Percentiles rank a stretch among this genome's conserved stretches.
phyloP scores from a whole-genome alignment of 495 filamentous ascomycete species.

The Hypoxylon crocopeplum region DNA sequence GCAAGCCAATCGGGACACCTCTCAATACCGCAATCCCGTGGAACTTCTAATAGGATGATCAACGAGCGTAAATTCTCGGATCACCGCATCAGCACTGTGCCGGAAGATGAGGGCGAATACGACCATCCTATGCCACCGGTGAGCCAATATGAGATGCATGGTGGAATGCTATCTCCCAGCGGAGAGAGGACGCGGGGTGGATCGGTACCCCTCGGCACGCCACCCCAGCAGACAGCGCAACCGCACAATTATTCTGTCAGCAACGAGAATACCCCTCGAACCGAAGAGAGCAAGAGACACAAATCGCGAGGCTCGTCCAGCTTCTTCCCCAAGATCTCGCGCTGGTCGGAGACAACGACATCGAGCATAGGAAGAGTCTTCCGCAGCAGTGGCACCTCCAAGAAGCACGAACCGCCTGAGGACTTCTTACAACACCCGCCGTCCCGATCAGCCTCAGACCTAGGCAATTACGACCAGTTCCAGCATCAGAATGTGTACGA shows the following conservation, averaged over 20 bases:
- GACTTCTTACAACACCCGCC: constrained; percentile 49
- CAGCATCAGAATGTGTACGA: constrained; percentile 69
- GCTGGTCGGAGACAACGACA: constrained; percentile 96
- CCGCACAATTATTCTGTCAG: constrained; percentile 52
- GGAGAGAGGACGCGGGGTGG: constrained; percentile 60
- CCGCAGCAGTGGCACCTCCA: constrained; percentile 56
- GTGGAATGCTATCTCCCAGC: constrained; percentile 57
- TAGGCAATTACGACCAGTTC: constrained; percentile 68
- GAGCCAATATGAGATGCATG: constrained; percentile 56
- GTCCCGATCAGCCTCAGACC: constrained; percentile 76
- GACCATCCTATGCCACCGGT: constrained; percentile 54
- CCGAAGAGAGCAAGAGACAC: constrained; percentile 84
- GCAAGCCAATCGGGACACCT: constrained; percentile 78
- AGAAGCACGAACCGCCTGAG: constrained; percentile 52
- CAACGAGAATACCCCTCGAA: constrained; percentile 76
- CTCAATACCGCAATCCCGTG: constrained; percentile 69
- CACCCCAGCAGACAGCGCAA: constrained; percentile 62
- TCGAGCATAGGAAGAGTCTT: constrained; percentile 65
- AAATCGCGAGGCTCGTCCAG: constrained; percentile 88
- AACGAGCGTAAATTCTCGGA: constrained; percentile 71
- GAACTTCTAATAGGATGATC: constrained; percentile 62
- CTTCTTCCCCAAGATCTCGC: constrained; percentile 88
- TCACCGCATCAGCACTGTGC: constrained; percentile 86
- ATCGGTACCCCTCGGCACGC: constrained; percentile 73
- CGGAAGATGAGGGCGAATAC: constrained; percentile 77